Conservation (phyloP, 176 grass and related monocot genomes). For the Carex cristatella region DNA sequence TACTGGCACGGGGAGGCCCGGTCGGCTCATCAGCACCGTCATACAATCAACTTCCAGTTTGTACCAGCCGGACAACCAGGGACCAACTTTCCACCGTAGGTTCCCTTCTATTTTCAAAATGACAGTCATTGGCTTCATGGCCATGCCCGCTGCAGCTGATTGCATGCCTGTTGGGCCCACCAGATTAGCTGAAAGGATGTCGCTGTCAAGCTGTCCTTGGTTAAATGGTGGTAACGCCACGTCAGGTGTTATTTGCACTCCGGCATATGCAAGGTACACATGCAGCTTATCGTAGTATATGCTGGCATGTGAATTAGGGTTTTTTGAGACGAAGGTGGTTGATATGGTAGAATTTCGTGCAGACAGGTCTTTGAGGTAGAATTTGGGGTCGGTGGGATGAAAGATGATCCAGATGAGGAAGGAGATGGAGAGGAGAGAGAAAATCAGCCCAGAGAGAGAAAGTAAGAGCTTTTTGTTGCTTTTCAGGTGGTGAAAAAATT, state of each 20-base stretch:
- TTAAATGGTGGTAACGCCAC: conserved; percentile 33
- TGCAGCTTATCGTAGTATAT: conserved; percentile 55
- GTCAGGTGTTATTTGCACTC: conserved; percentile 29
- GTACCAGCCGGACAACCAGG: conserved; percentile 50
- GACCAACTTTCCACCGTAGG: conserved; percentile 68
- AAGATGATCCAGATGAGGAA: conserved; percentile 68
- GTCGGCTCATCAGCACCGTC: conserved; percentile 7
- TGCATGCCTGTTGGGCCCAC: conserved; percentile 21
- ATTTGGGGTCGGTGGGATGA: conserved; percentile 48
- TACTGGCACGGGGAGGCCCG: background rate
- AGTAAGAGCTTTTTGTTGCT: conserved; percentile 39
- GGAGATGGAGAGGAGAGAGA: conserved; percentile 31
- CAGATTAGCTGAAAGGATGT: conserved; percentile 31
- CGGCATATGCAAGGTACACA: conserved; percentile 42
- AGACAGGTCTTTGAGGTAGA: conserved; percentile 41
- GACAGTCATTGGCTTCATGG: conserved; percentile 27
- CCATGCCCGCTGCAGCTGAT: background rate
- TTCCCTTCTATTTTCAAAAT: conserved; percentile 41
- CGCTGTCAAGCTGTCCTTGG: conserved; percentile 33
- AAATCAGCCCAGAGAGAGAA: conserved; percentile 8
- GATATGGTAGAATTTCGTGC: conserved; percentile 25
- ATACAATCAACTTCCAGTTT: conserved; percentile 51
- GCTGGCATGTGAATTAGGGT: conserved; percentile 60
- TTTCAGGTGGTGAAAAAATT: conserved; percentile 22
- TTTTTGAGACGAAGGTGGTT: conserved; percentile 47